These are phyloP conservation scores for Colletotrichum spaethianum DNA, from an alignment of 2,329 filamentous ascomycete species.

Conservation along the genomic window DNA sequence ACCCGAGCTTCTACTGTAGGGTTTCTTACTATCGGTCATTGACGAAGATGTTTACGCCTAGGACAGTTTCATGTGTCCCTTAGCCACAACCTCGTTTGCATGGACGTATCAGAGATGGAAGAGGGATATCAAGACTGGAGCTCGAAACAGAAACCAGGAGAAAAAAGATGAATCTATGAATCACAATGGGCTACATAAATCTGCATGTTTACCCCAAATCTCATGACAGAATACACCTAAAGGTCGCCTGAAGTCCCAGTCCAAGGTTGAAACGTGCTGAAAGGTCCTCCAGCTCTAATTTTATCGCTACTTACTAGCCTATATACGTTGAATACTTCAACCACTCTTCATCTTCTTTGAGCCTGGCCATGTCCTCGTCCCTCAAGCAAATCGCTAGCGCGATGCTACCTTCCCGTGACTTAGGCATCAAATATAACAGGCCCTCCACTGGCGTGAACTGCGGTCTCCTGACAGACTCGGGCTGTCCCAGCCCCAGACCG, in stretches of 20 bases:
- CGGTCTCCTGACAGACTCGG: constrained; percentile 63
- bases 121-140: not conserved
- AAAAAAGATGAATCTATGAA: not conserved
- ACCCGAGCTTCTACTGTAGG: too few species aligned
- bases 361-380: constrained; percentile 61
- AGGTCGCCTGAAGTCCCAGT: not conserved
- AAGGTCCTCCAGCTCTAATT: not conserved
- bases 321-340: constrained; percentile 53
- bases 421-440: constrained; percentile 66
- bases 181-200: fast-evolving
- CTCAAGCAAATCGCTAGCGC: constrained; percentile 60
- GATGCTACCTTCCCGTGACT: constrained; percentile 57
- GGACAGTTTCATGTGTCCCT: too few species aligned
- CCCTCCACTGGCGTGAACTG: constrained; percentile 61
- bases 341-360: constrained; percentile 61
- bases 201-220: not conserved
- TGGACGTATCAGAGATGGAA: too few species aligned
- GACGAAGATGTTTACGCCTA: too few species aligned
- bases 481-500: constrained; percentile 59
- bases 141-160: not conserved
- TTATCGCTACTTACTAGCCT: constrained; percentile 44
- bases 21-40: too few species aligned
- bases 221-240: not conserved
- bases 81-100: too few species aligned
- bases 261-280: not conserved